Evolutionary conservation across 495 filamentous ascomycete genomes (phyloP).

Genomic region (Tuber umbilicatum): DNA sequence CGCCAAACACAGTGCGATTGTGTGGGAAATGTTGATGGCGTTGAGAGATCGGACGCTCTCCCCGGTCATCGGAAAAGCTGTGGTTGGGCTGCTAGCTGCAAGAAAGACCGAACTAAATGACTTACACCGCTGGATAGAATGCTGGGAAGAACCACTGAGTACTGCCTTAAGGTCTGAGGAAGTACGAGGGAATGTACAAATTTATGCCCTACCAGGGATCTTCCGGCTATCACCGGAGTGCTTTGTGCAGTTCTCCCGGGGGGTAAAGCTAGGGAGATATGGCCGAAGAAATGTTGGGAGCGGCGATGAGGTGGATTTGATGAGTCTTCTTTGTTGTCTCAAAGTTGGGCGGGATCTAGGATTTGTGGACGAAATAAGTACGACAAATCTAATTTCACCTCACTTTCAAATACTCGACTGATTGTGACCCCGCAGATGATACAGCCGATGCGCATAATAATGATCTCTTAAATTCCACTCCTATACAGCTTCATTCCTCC

Average conservation of each 20-base stretch:
- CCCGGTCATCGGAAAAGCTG: conserved; percentile 34
- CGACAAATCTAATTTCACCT: conserved; percentile 33
- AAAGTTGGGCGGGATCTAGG: conserved; percentile 74
- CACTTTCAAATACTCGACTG: conserved; percentile 13
- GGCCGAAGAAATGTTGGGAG: conserved; percentile 29
- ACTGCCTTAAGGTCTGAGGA: conserved; percentile 17
- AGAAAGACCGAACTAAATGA: conserved; percentile 15
- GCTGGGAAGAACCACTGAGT: conserved; percentile 25
- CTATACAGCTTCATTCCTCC: conserved; percentile 42
- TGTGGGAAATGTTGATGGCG: conserved; percentile 16
- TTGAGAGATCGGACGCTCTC: conserved; percentile 31
- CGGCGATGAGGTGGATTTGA: conserved; percentile 49
- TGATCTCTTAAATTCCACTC: conserved; percentile 12
- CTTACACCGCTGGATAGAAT: conserved; percentile 14
- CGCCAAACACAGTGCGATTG: conserved; percentile 9
- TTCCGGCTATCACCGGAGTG: conserved; percentile 55
- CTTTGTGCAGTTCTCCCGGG: conserved; percentile 54
- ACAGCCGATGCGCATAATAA: conserved; percentile 17
- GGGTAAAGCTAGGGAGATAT: conserved; percentile 41
- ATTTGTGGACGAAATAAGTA: conserved; percentile 66
- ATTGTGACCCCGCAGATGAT: conserved; percentile 11
- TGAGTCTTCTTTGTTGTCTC: conserved; percentile 60
- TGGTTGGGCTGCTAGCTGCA: conserved; percentile 22
- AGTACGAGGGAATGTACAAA: conserved; percentile 55
- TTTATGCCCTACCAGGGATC: conserved; percentile 65